Conservation (phyloP, 2,329 filamentous ascomycete genomes). For the Nothomitra cinnamomea region DNA sequence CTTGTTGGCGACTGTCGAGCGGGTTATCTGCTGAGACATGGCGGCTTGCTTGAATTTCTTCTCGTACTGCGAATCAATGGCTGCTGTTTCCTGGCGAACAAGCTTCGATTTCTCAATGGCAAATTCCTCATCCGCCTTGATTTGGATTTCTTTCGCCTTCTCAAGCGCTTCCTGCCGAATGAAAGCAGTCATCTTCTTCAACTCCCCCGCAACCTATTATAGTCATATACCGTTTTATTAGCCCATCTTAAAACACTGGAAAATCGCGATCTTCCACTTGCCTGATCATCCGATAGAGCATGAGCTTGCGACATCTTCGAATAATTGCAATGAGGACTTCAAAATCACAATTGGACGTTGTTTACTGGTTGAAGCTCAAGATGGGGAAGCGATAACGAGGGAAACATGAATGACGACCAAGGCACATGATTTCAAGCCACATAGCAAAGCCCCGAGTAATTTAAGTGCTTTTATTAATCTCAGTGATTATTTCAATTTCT, state of each 20-base stretch:
- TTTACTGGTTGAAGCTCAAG: neutral
- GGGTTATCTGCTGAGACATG: conserved; percentile 98
- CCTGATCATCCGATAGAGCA: conserved; percentile 7
- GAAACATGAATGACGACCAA: neutral
- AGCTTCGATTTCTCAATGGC: conserved; percentile 98
- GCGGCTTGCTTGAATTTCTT: conserved; percentile 98
- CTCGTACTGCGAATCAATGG: conserved; percentile 85
- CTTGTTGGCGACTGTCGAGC: conserved; percentile 92
- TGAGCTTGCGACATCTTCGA: conserved; percentile 7
- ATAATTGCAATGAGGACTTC: no score
- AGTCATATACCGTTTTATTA: neutral
- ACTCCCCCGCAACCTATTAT: conserved; percentile 82
- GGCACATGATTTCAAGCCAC: neutral
- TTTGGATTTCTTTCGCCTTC: conserved; percentile 91
- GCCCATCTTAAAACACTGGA: no score
- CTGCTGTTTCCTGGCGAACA: conserved; percentile 80
- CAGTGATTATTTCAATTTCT: no score
- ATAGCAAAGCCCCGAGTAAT: neutral
- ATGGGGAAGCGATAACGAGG: neutral
- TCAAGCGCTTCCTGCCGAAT: conserved; percentile 97
- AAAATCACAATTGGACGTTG: no score
- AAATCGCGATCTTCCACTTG: neutral
- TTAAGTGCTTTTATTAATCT: neutral
- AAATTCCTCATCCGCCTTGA: conserved; percentile 98
- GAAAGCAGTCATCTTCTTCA: conserved; percentile 99